A percentile compares a stretch with the other conserved stretches of the same genome.
These are phyloP conservation scores for Rhynchospora breviuscula DNA, from an alignment of 176 grass and related monocot genomes.

Conservation along the genomic window DNA sequence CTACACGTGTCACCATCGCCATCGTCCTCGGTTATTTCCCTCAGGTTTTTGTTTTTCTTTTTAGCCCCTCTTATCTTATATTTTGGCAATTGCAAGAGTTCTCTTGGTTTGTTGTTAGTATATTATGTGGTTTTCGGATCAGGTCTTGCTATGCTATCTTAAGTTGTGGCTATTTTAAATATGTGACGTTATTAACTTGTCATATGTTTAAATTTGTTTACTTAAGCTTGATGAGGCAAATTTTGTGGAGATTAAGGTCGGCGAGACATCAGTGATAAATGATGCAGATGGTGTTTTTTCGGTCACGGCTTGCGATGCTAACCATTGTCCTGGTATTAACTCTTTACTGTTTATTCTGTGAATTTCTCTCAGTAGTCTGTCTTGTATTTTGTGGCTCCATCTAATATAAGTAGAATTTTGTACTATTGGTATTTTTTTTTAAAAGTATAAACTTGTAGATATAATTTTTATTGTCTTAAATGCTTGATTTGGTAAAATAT, in stretches of 20 bases:
- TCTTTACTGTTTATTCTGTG: neutral
- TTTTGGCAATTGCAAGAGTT: neutral
- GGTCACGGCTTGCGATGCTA: conserved; percentile 64
- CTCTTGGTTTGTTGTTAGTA: neutral
- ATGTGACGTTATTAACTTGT: neutral
- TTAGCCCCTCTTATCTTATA: neutral
- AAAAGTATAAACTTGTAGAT: neutral
- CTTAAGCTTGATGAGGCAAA: conserved; percentile 35
- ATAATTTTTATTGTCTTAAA: neutral
- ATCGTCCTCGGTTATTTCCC: conserved; percentile 47
- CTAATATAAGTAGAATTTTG: neutral
- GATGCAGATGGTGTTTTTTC: conserved; percentile 49
- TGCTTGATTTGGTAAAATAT: neutral
- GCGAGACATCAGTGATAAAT: conserved; percentile 46
- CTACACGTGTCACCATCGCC: conserved; percentile 52
- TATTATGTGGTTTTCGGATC: neutral
- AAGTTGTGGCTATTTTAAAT: neutral
- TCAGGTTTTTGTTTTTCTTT: conserved; percentile 25
- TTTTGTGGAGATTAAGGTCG: conserved; percentile 65
- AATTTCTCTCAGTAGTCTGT: neutral
- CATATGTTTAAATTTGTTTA: neutral
- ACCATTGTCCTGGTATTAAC: conserved; percentile 65
- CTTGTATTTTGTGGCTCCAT: neutral
- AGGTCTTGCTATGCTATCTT: neutral
- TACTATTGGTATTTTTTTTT: neutral